These are phyloP conservation scores for Rhynchospora breviuscula DNA, from an alignment of 176 grass and related monocot genomes.

Conservation along the genomic window DNA sequence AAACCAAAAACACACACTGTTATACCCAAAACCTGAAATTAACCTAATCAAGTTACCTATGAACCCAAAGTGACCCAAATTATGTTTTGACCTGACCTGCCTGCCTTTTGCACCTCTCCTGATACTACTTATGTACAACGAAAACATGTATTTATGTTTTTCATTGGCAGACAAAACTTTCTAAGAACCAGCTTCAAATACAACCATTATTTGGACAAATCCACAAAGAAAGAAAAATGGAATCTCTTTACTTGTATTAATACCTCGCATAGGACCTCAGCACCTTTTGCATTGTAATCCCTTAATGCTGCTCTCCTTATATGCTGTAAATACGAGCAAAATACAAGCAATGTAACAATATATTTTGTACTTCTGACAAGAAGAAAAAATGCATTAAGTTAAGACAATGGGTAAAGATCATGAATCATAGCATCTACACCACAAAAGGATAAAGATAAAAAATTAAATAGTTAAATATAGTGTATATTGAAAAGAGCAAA, in stretches of 20 bases:
- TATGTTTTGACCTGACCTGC: background rate
- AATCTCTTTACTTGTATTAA: background rate
- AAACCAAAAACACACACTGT: background rate
- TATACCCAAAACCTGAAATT: background rate
- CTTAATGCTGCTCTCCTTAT: conserved; percentile 65
- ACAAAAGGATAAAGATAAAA: too few relatives aligned
- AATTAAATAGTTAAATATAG: too few relatives aligned
- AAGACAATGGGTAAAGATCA: background rate
- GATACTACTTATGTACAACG: background rate
- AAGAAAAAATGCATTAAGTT: background rate
- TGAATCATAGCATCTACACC: background rate
- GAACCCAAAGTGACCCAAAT: background rate
- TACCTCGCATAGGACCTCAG: conserved; percentile 86
- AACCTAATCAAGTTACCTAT: background rate
- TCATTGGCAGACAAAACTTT: background rate
- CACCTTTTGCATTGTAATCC: conserved; percentile 37
- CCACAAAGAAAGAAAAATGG: background rate
- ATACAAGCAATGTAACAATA: background rate
- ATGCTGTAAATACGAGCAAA: conserved; percentile 34
- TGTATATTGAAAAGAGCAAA: too few relatives aligned
- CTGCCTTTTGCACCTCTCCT: background rate
- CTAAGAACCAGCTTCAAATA: background rate
- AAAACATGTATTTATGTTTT: background rate
- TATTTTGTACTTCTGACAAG: background rate
- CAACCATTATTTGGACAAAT: background rate